Conservation (phyloP, 1,284 basidiomycete species). For the Bjerkandera adusta region DNA sequence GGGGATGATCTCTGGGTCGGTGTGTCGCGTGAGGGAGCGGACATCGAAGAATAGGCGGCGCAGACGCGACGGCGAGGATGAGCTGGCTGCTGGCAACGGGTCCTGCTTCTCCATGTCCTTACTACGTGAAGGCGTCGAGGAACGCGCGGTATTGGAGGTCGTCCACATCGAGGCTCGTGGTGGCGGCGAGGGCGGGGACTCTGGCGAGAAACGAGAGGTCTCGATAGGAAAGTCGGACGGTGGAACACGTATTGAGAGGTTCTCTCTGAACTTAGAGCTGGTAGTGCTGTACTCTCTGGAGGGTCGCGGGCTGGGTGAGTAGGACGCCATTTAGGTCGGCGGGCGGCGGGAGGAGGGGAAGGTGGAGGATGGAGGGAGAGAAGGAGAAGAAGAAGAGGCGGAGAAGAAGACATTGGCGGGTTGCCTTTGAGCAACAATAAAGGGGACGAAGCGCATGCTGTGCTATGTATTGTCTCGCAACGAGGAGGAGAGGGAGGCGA, state of each 20-base stretch:
- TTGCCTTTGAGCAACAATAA: no score
- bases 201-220: slow-evolving; percentile 23
- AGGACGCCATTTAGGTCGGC: not conserved
- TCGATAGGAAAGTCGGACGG: slow-evolving; percentile 20
- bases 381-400: no score
- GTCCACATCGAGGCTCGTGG: slow-evolving; percentile 24
- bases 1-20: slow-evolving; percentile 28
- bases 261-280: slow-evolving; percentile 23
- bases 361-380: not conserved
- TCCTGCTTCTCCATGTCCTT: slow-evolving; percentile 15
- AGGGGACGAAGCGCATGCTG: slow-evolving; percentile 6
- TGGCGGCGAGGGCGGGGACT: slow-evolving; percentile 20
- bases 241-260: slow-evolving; percentile 24
- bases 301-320: slow-evolving; percentile 4
- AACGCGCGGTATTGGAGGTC: slow-evolving; percentile 21
- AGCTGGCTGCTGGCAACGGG: slow-evolving; percentile 4
- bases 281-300: slow-evolving; percentile 21
- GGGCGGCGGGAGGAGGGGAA: slow-evolving; percentile 1
- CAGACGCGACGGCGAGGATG: slow-evolving; percentile 25
- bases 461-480: slow-evolving; percentile 7
- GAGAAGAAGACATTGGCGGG: no score
- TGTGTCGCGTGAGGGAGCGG: slow-evolving; percentile 24
- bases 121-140: slow-evolving; percentile 9
- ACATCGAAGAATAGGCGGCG: slow-evolving; percentile 37
- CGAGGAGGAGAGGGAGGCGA: not conserved